Base-by-base conservation (phyloP, 306 rosid genomes). In the Prunus fruticosa region DNA sequence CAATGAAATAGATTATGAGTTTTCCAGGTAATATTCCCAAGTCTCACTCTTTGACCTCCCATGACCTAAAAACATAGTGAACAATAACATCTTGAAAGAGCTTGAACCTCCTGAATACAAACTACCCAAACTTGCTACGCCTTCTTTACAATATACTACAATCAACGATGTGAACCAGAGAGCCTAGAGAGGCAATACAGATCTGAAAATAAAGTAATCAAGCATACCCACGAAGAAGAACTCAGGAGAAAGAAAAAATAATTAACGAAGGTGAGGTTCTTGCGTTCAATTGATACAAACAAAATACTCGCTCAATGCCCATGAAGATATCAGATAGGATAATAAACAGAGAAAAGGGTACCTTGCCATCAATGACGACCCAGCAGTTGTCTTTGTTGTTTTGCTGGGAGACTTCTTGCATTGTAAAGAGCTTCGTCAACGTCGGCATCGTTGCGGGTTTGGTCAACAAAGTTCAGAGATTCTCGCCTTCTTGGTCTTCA, bases 351-450 rank as follows among this genome's bases (percentile, higher is more conserved):
- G 3, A 23, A 60, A 41, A 23, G 14, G 7, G 32, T 60, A 93
- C 98, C 96, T 89, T 93, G 86, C 93, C 97, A 16, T 90, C 82
- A 74, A 93, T 76, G 78, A 93, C 84, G 64, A 91, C 81, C 98
- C 98, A 91, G 81, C 98, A 93, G 83, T 93, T 97, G 18, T 87
- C 91, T 73, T 84, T 87, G 81, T 93, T 65, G 83, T 54, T 88
- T 80, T 93, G 98, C 22, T 70, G 71, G 8, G 96, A 83, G 60
- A 85, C 86, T 76, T 93, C 98, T 84, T 83, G 75, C 77, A 86
- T 83, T 52, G 96, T 52, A 75, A 75, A 86, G 70, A 89, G 89
- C 80, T 87, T 86, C 45, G 87, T 34, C 19, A 93, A 67, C 32
- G 81, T 89, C 75, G 97, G 89, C 98, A 93, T 92, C 66, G 43